Evolutionary conservation across 306 rosid genomes (phyloP).

Genomic region (Malus asiatica): DNA sequence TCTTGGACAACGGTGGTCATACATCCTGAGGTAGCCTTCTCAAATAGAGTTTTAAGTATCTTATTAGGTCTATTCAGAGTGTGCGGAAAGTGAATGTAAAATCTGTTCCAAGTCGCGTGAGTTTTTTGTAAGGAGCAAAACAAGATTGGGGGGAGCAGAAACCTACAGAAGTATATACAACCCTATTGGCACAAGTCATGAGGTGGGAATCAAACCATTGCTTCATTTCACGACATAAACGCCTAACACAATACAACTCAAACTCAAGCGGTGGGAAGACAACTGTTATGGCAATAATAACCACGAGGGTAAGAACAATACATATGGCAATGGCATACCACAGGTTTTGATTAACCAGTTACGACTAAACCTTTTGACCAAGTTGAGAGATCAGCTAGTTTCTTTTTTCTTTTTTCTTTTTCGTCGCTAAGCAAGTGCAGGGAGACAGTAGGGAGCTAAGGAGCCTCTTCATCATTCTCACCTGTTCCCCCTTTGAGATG

Average conservation of each 20-base stretch:
- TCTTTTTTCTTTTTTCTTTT: not conserved
- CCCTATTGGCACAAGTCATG: too few species aligned
- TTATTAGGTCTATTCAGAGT: not conserved
- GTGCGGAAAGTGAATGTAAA: not conserved
- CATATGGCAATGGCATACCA: not conserved
- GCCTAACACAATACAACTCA: not conserved
- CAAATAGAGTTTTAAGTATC: too few species aligned
- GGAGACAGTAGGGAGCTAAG: not conserved
- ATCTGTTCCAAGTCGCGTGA: not conserved
- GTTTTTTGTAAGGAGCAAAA: too few species aligned
- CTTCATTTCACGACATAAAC: not conserved
- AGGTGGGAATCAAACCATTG: not conserved
- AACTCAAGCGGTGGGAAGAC: not conserved
- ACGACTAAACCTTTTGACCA: not conserved
- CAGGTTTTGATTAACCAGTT: not conserved
- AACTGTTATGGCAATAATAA: not conserved
- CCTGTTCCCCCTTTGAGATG: conserved; percentile 84
- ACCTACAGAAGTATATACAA: too few species aligned
- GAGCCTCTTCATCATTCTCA: conserved; percentile 68
- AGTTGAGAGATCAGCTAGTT: not conserved
- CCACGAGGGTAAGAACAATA: not conserved
- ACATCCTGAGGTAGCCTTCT: too few species aligned
- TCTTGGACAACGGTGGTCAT: too few species aligned
- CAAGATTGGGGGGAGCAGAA: not conserved
- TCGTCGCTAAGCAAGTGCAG: not conserved